Evolutionary conservation across 306 rosid species (phyloP), one percentile per base, ranked within the genome.

Genomic region (Chamaecrista fasciculata): DNA sequence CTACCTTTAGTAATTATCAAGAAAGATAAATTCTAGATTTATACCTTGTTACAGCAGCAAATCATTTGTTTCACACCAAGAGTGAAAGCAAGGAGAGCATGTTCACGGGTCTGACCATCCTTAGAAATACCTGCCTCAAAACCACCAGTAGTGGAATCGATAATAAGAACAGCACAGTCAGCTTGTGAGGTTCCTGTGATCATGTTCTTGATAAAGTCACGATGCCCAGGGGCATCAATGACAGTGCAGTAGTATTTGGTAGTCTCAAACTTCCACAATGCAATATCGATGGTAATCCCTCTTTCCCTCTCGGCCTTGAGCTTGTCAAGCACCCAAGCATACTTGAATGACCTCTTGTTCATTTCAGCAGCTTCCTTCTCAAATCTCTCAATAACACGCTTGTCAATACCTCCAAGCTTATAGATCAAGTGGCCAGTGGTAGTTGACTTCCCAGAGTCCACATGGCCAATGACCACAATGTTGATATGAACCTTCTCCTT

Each of bases 381-480:
- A 0, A 81, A 81, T 52, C 82, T 81, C 50, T 81, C 85, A 6
- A 81, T 81, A 4, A 81, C 85, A 69, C 85, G 79, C 82, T 81
- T 81, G 80, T 81, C 85, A 73, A 81, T 81, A 49, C 85, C 85
- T 63, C 82, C 85, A 55, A 73, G 85, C 80, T 81, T 81, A 80
- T 81, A 81, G 82, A 81, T 81, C 71, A 81, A 69, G 82, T 81
- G 85, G 51, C 85, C 81, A 21, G 81, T 81, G n/a, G 82, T 78
- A 0, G 82, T 78, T 18, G 82, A 78, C 19, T 78, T 78, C 7
- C 82, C 82, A 51, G 75, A 81, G 85, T 81, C 81, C 61, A 81
- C 85, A 72, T 81, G 85, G 60, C 85, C 85, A 53, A 81, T 81
- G 76, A 81, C 85, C 1, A 76, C 85, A 67, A 81, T 80, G 79